A percentile compares a stretch with the other conserved stretches of the same genome.
These are phyloP conservation scores for Ballota nigra DNA, from an alignment of 257 asterid genomes.

Conservation along the genomic window DNA sequence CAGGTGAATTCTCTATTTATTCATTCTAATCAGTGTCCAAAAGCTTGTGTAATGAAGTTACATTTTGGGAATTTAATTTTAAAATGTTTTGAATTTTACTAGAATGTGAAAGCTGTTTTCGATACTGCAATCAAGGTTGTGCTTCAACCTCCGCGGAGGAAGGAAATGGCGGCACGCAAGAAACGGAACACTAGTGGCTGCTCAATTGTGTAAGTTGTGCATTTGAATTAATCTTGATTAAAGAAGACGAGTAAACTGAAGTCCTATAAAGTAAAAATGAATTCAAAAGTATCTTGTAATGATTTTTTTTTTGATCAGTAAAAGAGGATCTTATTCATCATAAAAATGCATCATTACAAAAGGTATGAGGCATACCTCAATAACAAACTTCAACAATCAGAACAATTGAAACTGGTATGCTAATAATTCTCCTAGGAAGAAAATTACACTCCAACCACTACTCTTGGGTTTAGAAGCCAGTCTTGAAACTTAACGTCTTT, in stretches of 20 bases:
- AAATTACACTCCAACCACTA: too few relatives aligned
- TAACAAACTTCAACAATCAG: too few relatives aligned
- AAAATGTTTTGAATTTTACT: not conserved
- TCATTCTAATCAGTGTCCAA: not conserved
- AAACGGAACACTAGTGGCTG: conserved; percentile 60
- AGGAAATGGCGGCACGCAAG: conserved; percentile 56
- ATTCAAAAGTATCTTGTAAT: not conserved
- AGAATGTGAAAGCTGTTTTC: conserved; percentile 96
- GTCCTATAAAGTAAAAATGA: not conserved
- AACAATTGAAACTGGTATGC: too few relatives aligned
- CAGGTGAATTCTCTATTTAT: conserved; percentile 44
- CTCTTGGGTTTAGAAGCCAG: too few relatives aligned
- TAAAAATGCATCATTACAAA: too few relatives aligned
- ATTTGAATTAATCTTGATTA: not conserved
- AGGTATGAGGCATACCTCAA: too few relatives aligned
- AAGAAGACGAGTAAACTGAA: not conserved
- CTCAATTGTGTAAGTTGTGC: conserved; percentile 72
- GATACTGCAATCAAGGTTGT: conserved; percentile 94
- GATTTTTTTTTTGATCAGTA: too few relatives aligned
- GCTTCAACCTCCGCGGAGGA: conserved; percentile 89
- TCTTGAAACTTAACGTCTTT: too few relatives aligned
- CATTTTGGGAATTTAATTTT: not conserved
- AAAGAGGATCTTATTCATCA: too few relatives aligned
- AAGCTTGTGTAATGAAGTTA: not conserved
- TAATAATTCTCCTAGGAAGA: too few relatives aligned